Percentiles rank a stretch among this genome's conserved stretches.
Conservation (phyloP, 129 eudicot genomes). For the Pittosporum tobira region DNA sequence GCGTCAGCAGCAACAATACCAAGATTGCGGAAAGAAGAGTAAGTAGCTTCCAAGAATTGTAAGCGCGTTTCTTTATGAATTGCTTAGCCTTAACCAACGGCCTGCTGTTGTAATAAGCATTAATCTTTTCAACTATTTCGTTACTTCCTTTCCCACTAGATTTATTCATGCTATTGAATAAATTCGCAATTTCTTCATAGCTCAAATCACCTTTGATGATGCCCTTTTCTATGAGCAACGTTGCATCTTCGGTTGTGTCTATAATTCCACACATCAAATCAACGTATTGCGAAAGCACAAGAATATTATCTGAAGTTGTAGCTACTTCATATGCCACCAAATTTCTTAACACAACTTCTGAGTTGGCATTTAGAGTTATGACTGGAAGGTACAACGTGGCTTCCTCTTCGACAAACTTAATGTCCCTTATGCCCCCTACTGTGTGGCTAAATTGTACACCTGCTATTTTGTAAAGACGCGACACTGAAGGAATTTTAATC, state of each 20-base stretch:
- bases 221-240: constrained; percentile 17
- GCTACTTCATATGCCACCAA: constrained; percentile 22
- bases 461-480: not conserved
- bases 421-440: not conserved
- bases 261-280: constrained; percentile 45
- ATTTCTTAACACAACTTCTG: constrained; percentile 23
- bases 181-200: constrained; percentile 24
- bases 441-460: constrained; percentile 5
- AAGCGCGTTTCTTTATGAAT: constrained; percentile 12
- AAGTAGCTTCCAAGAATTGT: constrained; percentile 22
- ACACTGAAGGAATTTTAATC: constrained; percentile 17
- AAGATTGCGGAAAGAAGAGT: constrained; percentile 15
- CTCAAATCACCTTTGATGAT: constrained; percentile 23
- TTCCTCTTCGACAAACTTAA: constrained; percentile 6
- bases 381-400: constrained; percentile 21
- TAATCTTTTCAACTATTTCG: constrained; percentile 14
- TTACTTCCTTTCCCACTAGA: constrained; percentile 15
- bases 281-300: constrained; percentile 20
- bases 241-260: constrained; percentile 31
- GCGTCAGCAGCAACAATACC: constrained; percentile 18
- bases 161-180: constrained; percentile 50
- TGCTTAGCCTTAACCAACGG: constrained; percentile 20
- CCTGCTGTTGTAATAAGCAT: constrained; percentile 21
- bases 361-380: constrained; percentile 8
- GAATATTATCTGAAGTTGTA: not conserved